Evolutionary conservation across 257 asterid genomes (phyloP).

Genomic region (Petunia secreta): DNA sequence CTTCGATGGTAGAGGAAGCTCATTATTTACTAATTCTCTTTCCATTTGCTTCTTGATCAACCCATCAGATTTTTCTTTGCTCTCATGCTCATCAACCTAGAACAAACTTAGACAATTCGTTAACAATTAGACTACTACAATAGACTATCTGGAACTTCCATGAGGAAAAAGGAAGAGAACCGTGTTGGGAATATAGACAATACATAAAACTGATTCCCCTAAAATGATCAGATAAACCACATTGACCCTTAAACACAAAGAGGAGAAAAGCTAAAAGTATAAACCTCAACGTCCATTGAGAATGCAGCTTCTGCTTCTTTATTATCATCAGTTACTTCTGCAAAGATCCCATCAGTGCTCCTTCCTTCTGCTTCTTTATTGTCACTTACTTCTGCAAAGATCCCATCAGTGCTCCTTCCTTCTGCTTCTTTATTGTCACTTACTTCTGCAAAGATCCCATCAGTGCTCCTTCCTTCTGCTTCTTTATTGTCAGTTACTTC

Average conservation of each 20-base stretch:
- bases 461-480: too few species aligned
- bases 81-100: slow-evolving; percentile 41
- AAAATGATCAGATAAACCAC: slow-evolving; percentile 17
- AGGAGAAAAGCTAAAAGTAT: background rate
- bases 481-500: too few species aligned
- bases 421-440: too few species aligned
- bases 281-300: slow-evolving; percentile 51
- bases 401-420: too few species aligned
- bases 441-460: too few species aligned
- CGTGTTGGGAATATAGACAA: background rate
- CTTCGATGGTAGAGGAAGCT: slow-evolving; percentile 45
- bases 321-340: slow-evolving; percentile 43
- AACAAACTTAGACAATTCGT: slow-evolving; percentile 17
- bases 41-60: slow-evolving; percentile 28
- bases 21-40: slow-evolving; percentile 45
- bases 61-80: slow-evolving; percentile 26
- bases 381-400: too few species aligned
- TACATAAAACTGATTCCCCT: background rate
- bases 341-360: slow-evolving; percentile 15
- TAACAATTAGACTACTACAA: slow-evolving; percentile 1
- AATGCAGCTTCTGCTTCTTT: slow-evolving; percentile 44
- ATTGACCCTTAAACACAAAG: slow-evolving; percentile 7
- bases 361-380: too few species aligned
- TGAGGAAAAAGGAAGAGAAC: background rate
- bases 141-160: slow-evolving; percentile 24